Percentiles rank a stretch among this genome's conserved stretches.
phyloP scores from a whole-genome alignment of 2,329 filamentous ascomycete species.

The Emericellopsis cladophorae region DNA sequence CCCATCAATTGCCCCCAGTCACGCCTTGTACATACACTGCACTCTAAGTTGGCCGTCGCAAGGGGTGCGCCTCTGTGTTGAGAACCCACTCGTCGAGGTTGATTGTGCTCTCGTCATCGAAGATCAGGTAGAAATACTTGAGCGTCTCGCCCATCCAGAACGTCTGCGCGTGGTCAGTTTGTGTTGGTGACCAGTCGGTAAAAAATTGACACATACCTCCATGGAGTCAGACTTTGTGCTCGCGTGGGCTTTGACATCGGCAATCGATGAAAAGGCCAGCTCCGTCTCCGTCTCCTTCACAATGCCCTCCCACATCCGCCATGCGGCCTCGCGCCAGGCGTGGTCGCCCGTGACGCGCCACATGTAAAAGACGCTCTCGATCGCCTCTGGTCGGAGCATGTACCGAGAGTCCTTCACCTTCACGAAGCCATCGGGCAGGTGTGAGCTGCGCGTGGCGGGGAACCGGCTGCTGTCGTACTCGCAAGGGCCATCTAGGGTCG shows the following conservation, averaged over 20 bases:
- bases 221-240: constrained; percentile 41
- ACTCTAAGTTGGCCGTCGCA: constrained; percentile 18
- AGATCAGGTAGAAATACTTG: constrained; percentile 69
- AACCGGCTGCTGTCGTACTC: constrained; percentile 15
- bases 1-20: too few relatives aligned
- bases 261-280: constrained; percentile 28
- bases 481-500: constrained; percentile 20
- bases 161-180: constrained; percentile 19
- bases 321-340: constrained; percentile 29
- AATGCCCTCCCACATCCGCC: constrained; percentile 34
- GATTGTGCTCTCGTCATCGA: constrained; percentile 48
- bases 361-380: constrained; percentile 38
- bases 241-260: constrained; percentile 17
- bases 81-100: constrained; percentile 61
- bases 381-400: constrained; percentile 34
- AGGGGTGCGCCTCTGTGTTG: constrained; percentile 43
- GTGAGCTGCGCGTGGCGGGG: constrained; percentile 6
- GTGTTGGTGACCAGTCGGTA: not conserved
- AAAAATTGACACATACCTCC: constrained; percentile 31
- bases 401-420: constrained; percentile 31
- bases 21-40: too few relatives aligned
- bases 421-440: constrained; percentile 42
- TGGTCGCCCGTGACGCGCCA: constrained; percentile 35
- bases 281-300: constrained; percentile 26
- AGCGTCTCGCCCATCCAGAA: constrained; percentile 69